A percentile compares a stretch with the other conserved stretches of the same genome.
phyloP scores from a whole-genome alignment of 202 grass and related monocot genomes.

The Miscanthus sacchariflorus region DNA sequence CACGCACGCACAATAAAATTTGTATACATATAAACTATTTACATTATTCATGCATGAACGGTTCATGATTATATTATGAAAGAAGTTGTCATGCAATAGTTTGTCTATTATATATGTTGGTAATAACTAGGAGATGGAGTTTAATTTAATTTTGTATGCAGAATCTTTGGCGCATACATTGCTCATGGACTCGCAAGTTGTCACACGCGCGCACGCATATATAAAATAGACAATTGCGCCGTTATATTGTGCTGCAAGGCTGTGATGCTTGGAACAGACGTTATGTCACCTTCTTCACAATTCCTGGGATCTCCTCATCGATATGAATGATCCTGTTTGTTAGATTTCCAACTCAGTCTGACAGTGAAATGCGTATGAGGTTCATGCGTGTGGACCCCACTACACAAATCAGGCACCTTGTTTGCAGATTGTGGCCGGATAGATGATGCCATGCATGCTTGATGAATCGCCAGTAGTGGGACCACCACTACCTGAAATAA shows the following conservation, averaged over 20 bases:
- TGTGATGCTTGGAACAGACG: conserved; percentile 40
- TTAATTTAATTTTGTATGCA: no score
- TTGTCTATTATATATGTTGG: no score
- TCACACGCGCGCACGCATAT: conserved; percentile 7
- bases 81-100: no score
- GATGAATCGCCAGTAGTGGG: neutral
- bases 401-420: neutral
- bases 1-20: no score
- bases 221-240: conserved; percentile 35
- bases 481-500: conserved; percentile 9
- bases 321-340: neutral
- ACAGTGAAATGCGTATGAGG: neutral
- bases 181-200: conserved; percentile 13
- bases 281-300: conserved; percentile 1
- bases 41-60: no score
- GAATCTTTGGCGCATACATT: neutral
- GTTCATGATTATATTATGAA: no score
- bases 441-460: conserved; percentile 11
- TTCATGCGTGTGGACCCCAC: conserved; percentile 9
- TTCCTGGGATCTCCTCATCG: neutral
- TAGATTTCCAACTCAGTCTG: neutral
- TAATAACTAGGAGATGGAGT: no score
- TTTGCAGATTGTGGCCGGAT: neutral
- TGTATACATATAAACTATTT: no score
- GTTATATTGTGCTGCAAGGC: conserved; percentile 70